Conservation (phyloP, 2,329 filamentous ascomycete species). For the Pseudovirgaria hyperparasitica region DNA sequence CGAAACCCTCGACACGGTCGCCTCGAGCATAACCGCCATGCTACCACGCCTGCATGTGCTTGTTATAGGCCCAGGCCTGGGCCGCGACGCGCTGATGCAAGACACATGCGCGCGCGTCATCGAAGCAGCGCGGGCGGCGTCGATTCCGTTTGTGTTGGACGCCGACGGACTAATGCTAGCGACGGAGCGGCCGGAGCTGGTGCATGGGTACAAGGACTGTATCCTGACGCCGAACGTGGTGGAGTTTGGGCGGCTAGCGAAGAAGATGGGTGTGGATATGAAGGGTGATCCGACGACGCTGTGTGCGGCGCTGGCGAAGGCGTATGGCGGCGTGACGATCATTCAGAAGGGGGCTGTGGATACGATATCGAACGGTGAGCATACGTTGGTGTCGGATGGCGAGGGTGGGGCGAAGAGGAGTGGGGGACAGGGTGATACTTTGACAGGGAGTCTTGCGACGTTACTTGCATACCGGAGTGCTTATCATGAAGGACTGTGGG, state of each 20-base stretch:
- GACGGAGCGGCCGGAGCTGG: slow-evolving; percentile 59
- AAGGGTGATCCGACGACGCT: slow-evolving; percentile 43
- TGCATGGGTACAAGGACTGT: slow-evolving; percentile 69
- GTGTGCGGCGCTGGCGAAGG: slow-evolving; percentile 56
- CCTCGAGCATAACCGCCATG: slow-evolving; percentile 61
- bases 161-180: slow-evolving; percentile 78
- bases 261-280: slow-evolving; percentile 56
- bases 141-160: slow-evolving; percentile 76
- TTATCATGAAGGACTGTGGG: slow-evolving; percentile 77
- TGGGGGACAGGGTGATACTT: slow-evolving; percentile 88
- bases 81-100: slow-evolving; percentile 81
- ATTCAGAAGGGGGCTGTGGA: slow-evolving; percentile 80
- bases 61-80: slow-evolving; percentile 84
- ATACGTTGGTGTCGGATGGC: slow-evolving; percentile 64
- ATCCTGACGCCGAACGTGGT: slow-evolving; percentile 93
- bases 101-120: slow-evolving; percentile 72
- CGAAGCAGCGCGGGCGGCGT: slow-evolving; percentile 56
- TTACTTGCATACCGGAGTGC: slow-evolving; percentile 79
- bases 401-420: slow-evolving; percentile 78
- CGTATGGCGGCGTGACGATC: slow-evolving; percentile 77
- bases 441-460: slow-evolving; percentile 82
- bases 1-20: slow-evolving; percentile 49
- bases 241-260: slow-evolving; percentile 75
- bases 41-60: slow-evolving; percentile 80
- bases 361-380: slow-evolving; percentile 66